Evolutionary conservation across 352 stramenopile species (phyloP).

Genomic region (Saprolegnia diclina): DNA sequence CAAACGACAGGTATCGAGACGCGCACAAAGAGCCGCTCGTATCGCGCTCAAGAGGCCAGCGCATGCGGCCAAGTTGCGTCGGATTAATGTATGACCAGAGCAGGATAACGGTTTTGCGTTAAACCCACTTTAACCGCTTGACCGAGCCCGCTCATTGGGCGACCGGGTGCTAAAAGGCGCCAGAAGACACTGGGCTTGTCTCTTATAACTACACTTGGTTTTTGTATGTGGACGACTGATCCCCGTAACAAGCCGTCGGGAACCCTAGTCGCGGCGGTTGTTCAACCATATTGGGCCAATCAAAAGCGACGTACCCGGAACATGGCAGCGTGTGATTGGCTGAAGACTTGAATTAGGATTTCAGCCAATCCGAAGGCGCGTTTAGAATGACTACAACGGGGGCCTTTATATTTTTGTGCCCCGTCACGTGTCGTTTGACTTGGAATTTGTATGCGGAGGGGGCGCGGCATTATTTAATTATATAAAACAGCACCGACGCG

Average conservation of each 20-base stretch:
- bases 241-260: neutral
- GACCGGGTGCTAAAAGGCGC: neutral
- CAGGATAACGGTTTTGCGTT: neutral
- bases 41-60: too few relatives aligned
- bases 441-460: conserved; percentile 1
- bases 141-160: neutral
- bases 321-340: conserved; percentile 8
- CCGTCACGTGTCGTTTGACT: neutral
- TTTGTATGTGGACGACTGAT: neutral
- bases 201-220: neutral
- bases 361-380: neutral
- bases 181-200: conserved; percentile 14
- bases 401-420: neutral
- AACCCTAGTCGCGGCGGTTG: neutral
- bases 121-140: neutral
- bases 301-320: neutral
- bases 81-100: neutral
- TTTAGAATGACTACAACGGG: neutral
- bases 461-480: neutral
- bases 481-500: neutral
- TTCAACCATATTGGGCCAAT: neutral
- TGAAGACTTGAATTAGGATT: neutral
- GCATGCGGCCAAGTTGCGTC: neutral
- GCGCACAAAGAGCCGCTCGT: neutral
- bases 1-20: too few relatives aligned